Evolutionary conservation across 2,329 filamentous ascomycete genomes (phyloP).

Genomic region (Cladosporium sp.): DNA sequence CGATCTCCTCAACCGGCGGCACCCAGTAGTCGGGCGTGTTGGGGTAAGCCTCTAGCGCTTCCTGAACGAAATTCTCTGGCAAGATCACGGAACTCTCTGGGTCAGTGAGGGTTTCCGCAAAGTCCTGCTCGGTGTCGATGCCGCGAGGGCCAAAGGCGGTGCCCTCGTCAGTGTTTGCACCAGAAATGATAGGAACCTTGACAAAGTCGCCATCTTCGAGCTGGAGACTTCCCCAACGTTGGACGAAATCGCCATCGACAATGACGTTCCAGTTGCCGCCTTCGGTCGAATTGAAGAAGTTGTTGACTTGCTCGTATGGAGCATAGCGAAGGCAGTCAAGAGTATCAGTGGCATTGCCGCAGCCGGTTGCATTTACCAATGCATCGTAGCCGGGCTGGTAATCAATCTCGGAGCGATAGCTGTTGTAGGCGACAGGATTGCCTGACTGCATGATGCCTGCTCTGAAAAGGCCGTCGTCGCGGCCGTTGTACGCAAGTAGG

Average conservation of each 20-base stretch:
- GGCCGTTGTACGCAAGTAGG: conserved; percentile 42
- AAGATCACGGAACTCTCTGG: conserved; percentile 17
- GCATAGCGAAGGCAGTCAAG: conserved; percentile 58
- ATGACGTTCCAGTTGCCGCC: conserved; percentile 36
- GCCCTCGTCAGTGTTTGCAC: conserved; percentile 62
- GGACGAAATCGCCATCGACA: conserved; percentile 53
- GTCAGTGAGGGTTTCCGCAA: conserved; percentile 33
- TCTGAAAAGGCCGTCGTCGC: conserved; percentile 43
- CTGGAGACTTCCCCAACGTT: conserved; percentile 47
- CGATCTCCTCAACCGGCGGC: conserved; percentile 34
- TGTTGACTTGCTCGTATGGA: conserved; percentile 24
- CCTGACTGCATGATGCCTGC: conserved; percentile 42
- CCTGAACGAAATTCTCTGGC: conserved; percentile 23
- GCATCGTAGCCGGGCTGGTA: conserved; percentile 56
- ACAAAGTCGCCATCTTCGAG: conserved; percentile 55
- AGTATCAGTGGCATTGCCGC: conserved; percentile 50
- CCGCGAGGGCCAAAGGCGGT: conserved; percentile 48
- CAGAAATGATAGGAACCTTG: conserved; percentile 53
- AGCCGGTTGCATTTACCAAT: conserved; percentile 55
- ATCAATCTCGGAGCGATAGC: conserved; percentile 14
- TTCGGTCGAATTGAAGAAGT: conserved; percentile 23
- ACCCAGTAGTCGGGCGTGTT: conserved; percentile 45
- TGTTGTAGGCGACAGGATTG: conserved; percentile 20
- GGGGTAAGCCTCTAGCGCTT: conserved; percentile 47
- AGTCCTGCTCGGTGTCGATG: conserved; percentile 43